Evolutionary conservation across 345 rosid genomes (phyloP).

Genomic region (Salix caprea): DNA sequence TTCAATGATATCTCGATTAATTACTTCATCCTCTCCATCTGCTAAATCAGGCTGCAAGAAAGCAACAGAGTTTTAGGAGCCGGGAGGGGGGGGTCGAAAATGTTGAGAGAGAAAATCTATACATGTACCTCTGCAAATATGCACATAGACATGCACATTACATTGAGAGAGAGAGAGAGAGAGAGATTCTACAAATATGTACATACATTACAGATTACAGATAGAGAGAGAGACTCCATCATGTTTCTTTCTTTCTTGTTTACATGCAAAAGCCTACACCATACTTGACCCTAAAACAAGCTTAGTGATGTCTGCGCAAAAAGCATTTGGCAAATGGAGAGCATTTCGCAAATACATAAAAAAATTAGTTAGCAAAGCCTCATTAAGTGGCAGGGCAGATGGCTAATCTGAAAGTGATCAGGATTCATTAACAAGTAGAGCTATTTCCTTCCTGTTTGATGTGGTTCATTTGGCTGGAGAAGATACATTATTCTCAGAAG

Average conservation of each 20-base stretch:
- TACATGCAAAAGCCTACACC: background rate
- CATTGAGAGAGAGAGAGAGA: too few species aligned
- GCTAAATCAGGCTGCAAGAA: constrained; percentile 53
- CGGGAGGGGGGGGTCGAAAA: background rate
- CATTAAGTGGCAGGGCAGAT: background rate
- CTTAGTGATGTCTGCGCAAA: background rate
- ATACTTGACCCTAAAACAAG: constrained; percentile 2
- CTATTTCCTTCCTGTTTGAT: background rate
- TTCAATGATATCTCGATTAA: constrained; percentile 37
- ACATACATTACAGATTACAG: too few species aligned
- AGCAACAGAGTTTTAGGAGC: constrained; percentile 1
- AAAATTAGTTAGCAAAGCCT: background rate
- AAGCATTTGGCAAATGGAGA: background rate
- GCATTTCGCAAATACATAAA: background rate
- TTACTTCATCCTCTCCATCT: constrained; percentile 47
- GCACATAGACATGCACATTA: too few species aligned
- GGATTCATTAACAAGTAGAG: background rate
- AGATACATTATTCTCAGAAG: background rate
- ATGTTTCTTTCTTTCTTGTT: background rate
- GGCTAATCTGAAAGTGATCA: background rate
- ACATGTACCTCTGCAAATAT: too few species aligned
- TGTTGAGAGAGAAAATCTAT: background rate
- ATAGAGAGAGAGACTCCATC: background rate
- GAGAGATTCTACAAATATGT: background rate
- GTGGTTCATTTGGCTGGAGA: background rate